Conservation (phyloP, 306 rosid species). For the Casuarina cunninghamiana region DNA sequence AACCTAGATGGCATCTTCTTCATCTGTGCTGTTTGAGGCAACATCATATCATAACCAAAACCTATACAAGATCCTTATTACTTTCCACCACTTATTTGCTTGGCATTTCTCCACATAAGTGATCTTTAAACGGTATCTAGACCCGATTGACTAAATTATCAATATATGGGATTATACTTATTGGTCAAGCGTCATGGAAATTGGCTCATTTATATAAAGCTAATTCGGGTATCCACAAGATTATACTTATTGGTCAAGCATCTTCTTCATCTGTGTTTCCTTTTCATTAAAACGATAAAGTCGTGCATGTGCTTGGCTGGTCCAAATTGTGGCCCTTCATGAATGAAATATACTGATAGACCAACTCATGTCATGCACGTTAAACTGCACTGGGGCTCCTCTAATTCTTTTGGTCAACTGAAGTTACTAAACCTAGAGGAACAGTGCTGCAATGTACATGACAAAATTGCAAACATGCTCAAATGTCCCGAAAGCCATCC, state of each 20-base stretch:
- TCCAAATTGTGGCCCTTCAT: neutral
- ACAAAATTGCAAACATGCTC: neutral
- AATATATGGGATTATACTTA: neutral
- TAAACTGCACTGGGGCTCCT: neutral
- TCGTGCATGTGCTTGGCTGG: conserved; percentile 10
- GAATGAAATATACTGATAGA: neutral
- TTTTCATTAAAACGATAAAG: neutral
- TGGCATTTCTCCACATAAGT: no score
- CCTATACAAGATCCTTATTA: no score
- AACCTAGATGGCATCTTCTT: no score
- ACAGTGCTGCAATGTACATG: neutral
- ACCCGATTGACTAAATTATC: neutral
- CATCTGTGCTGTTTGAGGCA: no score
- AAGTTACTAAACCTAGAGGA: neutral
- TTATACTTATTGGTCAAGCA: no score
- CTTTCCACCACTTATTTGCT: no score
- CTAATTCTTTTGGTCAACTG: neutral
- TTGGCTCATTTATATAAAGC: neutral
- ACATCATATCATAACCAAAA: no score
- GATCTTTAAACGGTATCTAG: no score
- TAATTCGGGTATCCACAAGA: neutral
- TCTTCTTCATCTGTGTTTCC: neutral
- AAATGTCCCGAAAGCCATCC: no score
- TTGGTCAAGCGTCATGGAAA: neutral
- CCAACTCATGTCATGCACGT: neutral